Evolutionary conservation across 1,284 basidiomycete species (phyloP).

Genomic region (Puccinia triticina): DNA sequence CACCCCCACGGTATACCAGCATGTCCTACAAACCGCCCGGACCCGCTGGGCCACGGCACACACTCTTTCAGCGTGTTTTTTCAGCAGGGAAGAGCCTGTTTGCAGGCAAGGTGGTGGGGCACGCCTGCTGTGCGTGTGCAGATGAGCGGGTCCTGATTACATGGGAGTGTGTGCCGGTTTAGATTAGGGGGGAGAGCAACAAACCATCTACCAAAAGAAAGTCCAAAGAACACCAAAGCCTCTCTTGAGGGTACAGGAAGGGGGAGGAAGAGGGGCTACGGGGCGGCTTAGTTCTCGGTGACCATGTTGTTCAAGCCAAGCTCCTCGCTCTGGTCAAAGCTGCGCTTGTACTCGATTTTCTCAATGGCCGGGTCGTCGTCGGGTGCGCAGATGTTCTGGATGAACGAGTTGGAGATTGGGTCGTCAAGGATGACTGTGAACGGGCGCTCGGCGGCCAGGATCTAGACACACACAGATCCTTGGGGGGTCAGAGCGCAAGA

Average conservation of each 20-base stretch:
- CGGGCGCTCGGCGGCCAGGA: slow-evolving; percentile 73
- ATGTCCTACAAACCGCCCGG: slow-evolving; percentile 40
- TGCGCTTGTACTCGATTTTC: slow-evolving; percentile 79
- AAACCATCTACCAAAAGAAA: no score
- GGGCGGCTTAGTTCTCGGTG: slow-evolving; percentile 83
- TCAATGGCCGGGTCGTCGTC: slow-evolving; percentile 89
- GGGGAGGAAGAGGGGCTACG: neutral
- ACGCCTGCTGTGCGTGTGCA: no score
- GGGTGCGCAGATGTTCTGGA: slow-evolving; percentile 84
- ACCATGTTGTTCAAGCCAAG: slow-evolving; percentile 96
- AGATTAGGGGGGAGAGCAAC: no score
- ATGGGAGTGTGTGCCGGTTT: no score
- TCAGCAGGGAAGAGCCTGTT: no score
- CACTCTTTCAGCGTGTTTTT: no score
- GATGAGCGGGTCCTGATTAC: no score
- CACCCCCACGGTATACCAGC: slow-evolving; percentile 11
- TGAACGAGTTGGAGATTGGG: slow-evolving; percentile 90
- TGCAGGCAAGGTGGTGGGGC: no score
- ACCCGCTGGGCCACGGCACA: no score
- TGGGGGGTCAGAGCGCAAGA: neutral
- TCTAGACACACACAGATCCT: no score
- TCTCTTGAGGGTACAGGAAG: no score
- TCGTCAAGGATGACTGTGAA: slow-evolving; percentile 96
- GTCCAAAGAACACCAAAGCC: no score
- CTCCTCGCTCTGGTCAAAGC: slow-evolving; percentile 90